phyloP scores from a whole-genome alignment of 176 grass and related monocot species.

The Thalia dealbata region DNA sequence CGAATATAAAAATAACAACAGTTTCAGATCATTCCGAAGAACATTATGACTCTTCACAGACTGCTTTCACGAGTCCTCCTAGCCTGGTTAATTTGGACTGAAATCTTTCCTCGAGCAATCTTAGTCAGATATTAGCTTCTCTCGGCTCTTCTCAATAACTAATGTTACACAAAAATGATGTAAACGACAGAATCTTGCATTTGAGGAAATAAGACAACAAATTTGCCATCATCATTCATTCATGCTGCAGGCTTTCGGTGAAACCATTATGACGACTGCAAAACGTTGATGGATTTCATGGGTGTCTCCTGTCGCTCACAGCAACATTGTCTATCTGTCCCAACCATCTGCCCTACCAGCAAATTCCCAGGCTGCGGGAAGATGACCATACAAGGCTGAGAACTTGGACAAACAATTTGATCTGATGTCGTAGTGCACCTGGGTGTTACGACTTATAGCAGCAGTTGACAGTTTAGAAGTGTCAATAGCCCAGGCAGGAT shows the following conservation, averaged over 20 bases:
- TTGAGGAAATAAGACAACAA: background rate
- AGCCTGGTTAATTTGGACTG: background rate
- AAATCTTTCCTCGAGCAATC: background rate
- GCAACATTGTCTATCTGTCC: conserved; percentile 47
- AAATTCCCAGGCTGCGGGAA: conserved; percentile 43
- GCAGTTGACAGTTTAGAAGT: conserved; percentile 76
- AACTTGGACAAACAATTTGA: conserved; percentile 74
- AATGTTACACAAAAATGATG: background rate
- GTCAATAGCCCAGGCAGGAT: conserved; percentile 92
- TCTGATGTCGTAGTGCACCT: conserved; percentile 62
- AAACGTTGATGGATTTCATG: background rate
- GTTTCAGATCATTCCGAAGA: background rate
- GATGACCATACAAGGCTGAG: conserved; percentile 50
- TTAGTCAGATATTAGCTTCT: background rate
- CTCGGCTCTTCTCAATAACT: background rate
- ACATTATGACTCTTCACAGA: background rate
- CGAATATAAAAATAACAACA: background rate
- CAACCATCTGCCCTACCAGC: conserved; percentile 51
- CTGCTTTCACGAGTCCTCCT: background rate
- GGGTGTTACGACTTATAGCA: conserved; percentile 79
- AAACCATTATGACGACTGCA: background rate
- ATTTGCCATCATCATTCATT: background rate
- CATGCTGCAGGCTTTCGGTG: background rate
- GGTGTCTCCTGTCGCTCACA: background rate
- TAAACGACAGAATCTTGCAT: background rate